Conservation (phyloP, 169 alveolate genomes). For the Toxoplasma gondii region DNA sequence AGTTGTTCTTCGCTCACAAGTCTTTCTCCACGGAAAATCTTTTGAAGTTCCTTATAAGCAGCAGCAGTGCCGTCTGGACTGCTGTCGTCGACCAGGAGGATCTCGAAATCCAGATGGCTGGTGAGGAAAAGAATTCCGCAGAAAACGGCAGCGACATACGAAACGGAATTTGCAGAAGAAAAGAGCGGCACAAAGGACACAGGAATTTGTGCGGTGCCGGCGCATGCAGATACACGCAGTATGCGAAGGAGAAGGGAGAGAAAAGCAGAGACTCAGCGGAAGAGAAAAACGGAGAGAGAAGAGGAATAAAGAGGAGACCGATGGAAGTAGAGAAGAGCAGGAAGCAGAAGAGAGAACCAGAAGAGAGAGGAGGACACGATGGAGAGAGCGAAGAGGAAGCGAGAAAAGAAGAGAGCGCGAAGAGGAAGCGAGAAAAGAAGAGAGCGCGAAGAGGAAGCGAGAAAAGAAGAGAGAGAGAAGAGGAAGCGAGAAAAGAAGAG, state of each 20-base stretch:
- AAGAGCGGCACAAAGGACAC: too few relatives aligned
- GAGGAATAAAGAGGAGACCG: too few relatives aligned
- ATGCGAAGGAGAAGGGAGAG: not conserved
- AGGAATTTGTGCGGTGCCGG: too few relatives aligned
- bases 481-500: too few relatives aligned
- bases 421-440: too few relatives aligned
- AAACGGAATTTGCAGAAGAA: not conserved
- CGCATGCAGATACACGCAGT: too few relatives aligned
- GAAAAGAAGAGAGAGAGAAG: too few relatives aligned
- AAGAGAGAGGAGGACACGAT: not conserved
- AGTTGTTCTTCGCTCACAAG: conserved; percentile 16
- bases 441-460: too few relatives aligned
- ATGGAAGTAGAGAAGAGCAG: too few relatives aligned
- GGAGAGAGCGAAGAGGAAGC: not conserved
- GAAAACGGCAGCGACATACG: not conserved
- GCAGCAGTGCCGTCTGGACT: conserved; percentile 91
- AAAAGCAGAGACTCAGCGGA: not conserved
- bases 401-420: not conserved
- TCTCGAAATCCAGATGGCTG: conserved; percentile 81
- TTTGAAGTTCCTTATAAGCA: conserved; percentile 82
- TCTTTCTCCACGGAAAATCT: conserved; percentile 24
- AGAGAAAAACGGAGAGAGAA: not conserved
- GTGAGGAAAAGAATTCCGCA: not conserved
- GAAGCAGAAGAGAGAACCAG: too few relatives aligned
- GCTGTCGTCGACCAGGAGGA: conserved; percentile 91